Evolutionary conservation across 768 basidiomycete species (phyloP).

Genomic region (Peribolospora baueri): DNA sequence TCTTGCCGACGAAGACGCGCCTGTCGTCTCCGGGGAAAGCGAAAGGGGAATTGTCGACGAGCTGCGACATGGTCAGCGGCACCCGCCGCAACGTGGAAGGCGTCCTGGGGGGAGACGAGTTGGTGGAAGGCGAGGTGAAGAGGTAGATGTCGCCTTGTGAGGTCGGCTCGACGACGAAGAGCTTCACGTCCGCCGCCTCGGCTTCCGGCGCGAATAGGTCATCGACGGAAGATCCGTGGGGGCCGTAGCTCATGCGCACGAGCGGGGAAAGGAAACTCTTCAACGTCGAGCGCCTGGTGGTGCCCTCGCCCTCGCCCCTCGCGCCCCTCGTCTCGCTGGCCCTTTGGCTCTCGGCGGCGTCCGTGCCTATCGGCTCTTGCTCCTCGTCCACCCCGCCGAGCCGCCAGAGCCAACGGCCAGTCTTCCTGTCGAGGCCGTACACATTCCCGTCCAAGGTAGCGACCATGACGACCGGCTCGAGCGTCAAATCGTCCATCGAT

Average conservation of each 20-base stretch:
- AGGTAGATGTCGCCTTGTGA: slow-evolving; percentile 69
- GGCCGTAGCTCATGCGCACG: slow-evolving; percentile 13
- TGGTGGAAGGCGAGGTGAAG: slow-evolving; percentile 25
- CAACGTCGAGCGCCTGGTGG: slow-evolving; percentile 13
- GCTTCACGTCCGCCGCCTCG: slow-evolving; percentile 26
- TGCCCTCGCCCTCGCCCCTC: slow-evolving; percentile 15
- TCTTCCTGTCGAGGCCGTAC: slow-evolving; percentile 71
- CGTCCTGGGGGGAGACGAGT: slow-evolving; percentile 22
- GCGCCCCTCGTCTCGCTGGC: slow-evolving; percentile 3
- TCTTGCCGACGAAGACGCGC: slow-evolving; percentile 66
- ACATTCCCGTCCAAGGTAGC: slow-evolving; percentile 87
- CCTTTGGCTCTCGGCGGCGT: slow-evolving; percentile 7
- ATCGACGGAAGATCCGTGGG: neutral
- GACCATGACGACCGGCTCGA: slow-evolving; percentile 63
- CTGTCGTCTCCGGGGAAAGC: slow-evolving; percentile 47
- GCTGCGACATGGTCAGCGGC: slow-evolving; percentile 70
- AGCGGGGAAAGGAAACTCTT: too few species aligned
- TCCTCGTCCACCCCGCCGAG: slow-evolving; percentile 30
- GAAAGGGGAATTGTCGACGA: slow-evolving; percentile 68
- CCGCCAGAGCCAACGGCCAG: slow-evolving; percentile 66
- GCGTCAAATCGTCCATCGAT: slow-evolving; percentile 28
- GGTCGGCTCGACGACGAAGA: slow-evolving; percentile 86
- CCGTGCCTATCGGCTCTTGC: slow-evolving; percentile 12
- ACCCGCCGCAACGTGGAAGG: slow-evolving; percentile 51
- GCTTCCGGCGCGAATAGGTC: slow-evolving; percentile 21